phyloP scores from a whole-genome alignment of 2,329 filamentous ascomycete species.

The Colletotrichum sp. region DNA sequence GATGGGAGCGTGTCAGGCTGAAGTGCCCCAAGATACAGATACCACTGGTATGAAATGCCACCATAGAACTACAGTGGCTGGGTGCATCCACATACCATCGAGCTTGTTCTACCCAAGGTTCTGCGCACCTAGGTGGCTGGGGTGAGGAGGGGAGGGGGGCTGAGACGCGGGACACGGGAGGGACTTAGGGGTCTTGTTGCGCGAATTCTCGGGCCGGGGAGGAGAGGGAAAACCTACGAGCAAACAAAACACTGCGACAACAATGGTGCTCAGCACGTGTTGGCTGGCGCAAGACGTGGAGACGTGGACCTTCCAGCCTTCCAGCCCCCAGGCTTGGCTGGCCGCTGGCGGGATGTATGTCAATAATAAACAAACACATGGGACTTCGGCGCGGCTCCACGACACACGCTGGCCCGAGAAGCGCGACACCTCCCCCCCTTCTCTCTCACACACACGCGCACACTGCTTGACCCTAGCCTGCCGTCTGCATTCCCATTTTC shows the following conservation, averaged over 20 bases:
- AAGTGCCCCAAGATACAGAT: background rate
- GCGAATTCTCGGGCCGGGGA: background rate
- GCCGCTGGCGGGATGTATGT: background rate
- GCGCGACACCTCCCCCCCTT: background rate
- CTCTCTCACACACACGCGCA: background rate
- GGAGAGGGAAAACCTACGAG: background rate
- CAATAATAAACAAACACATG: background rate
- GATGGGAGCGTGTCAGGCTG: background rate
- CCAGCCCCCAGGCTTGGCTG: background rate
- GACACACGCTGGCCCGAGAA: background rate
- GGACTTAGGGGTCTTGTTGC: background rate
- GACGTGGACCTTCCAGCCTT: background rate
- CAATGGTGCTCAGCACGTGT: background rate
- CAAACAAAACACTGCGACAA: background rate
- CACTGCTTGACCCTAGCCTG: background rate
- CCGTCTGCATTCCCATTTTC: background rate
- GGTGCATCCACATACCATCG: background rate
- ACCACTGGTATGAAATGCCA: background rate
- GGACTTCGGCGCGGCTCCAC: background rate
- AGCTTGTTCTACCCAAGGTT: background rate
- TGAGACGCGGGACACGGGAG: background rate
- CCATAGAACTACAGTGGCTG: background rate
- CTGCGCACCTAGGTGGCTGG: background rate
- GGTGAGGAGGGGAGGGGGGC: background rate
- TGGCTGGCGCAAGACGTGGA: background rate